phyloP scores from a whole-genome alignment of 139 green algal species.

The Nannochloris sp. region DNA sequence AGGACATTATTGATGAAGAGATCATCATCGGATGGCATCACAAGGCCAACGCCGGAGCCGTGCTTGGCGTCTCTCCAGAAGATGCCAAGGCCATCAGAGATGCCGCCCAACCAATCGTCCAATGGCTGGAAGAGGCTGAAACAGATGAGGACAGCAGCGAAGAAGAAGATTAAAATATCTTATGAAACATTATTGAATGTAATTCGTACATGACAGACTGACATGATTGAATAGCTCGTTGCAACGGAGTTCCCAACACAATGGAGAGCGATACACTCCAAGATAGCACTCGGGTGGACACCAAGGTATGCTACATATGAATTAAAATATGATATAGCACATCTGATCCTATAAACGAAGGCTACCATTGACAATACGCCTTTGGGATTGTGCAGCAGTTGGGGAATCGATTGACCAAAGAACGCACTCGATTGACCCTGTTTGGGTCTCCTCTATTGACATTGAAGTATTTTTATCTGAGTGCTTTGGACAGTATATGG shows the following conservation, averaged over 20 bases:
- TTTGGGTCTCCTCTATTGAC: slow-evolving; percentile 41
- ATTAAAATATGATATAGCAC: too few species aligned
- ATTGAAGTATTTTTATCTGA: slow-evolving; percentile 41
- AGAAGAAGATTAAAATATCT: slow-evolving; percentile 4
- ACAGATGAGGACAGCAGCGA: slow-evolving; percentile 44
- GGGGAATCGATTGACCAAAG: slow-evolving; percentile 4
- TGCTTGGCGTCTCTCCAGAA: slow-evolving; percentile 47
- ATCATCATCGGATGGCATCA: slow-evolving; percentile 68
- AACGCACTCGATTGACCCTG: slow-evolving; percentile 37
- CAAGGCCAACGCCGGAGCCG: slow-evolving; percentile 45
- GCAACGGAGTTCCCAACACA: too few species aligned
- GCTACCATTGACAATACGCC: neutral
- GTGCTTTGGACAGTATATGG: slow-evolving; percentile 9
- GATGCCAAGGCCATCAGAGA: slow-evolving; percentile 47
- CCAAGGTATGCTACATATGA: too few species aligned
- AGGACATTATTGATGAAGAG: slow-evolving; percentile 79
- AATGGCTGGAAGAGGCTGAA: slow-evolving; percentile 64
- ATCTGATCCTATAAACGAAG: too few species aligned
- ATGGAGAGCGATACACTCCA: too few species aligned
- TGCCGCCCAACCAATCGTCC: slow-evolving; percentile 56
- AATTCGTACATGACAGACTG: too few species aligned
- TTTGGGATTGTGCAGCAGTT: slow-evolving; percentile 7
- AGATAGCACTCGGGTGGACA: too few species aligned
- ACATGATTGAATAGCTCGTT: too few species aligned
- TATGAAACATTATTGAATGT: too few species aligned